Base-by-base conservation (phyloP, 2,329 filamentous ascomycete species). In the Sporothrix brunneoviolacea region DNA sequence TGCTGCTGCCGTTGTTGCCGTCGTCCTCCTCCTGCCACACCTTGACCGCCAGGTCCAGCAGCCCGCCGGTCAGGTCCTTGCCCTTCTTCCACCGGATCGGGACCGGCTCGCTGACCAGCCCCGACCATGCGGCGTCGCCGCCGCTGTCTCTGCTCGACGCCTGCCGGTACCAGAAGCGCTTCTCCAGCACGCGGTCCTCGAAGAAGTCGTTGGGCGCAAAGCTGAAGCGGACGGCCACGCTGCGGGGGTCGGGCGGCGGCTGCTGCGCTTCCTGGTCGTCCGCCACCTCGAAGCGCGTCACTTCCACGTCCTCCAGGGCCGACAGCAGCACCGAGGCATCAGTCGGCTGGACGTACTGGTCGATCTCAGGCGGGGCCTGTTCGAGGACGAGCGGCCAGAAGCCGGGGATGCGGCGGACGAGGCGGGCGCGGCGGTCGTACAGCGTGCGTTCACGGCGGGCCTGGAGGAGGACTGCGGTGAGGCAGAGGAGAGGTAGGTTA, bases 321-420 rank as follows among this genome's bases (percentile, higher is more conserved):
- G 79, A 75, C 56, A 84, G 77, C 53, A 97, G 79, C 55, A 93
- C 71, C 8, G 78, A 77, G 13, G 84, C 82, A 72, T 97, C 91
- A 43, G 79, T 78, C 38, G 88, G 86, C 65, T 89, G 84, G 64
- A 97, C 86, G 75, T 84, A 90, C 69, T 89, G 84, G 70, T 95
- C 90, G 60, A 98, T 79, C 56, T 95, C 89, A 41, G 79, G 76
- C 2, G 91, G 90, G 3, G 87, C 83, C 70, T 90, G 85, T 73
- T 95, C 88, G 65, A 97, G 78, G 51, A 96, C 91, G 52, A 94
- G 80, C n/a, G 88, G 77, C 93, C 93, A 97, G 80, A 97, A 98
- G 72, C 88, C 82, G 60, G 82, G 80, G 63, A 96, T 91, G 63
- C 83, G 75, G 56, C 78, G 68, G 57, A 93, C 73, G 57, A 89